Conservation (phyloP, 371 early-diverging fungal genomes). For the Dinochytrium kinnereticum region DNA sequence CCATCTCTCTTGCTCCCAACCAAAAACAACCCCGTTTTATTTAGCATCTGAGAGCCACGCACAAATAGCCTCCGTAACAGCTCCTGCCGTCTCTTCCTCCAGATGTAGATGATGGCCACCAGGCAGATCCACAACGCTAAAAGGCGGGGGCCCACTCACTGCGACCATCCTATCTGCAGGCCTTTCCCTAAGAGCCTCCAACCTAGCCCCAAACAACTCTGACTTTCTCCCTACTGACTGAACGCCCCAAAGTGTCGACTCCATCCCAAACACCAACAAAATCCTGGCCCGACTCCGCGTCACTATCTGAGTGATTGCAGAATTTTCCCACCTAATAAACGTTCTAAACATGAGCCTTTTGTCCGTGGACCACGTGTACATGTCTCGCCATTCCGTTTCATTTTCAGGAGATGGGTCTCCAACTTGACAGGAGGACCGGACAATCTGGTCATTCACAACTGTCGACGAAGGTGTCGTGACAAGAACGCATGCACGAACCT, state of each 20-base stretch:
- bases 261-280: conserved; percentile 33
- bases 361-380: conserved; percentile 40
- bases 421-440: too few species aligned
- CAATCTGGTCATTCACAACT: background rate
- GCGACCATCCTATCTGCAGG: background rate
- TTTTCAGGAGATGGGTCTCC: conserved; percentile 7
- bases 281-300: background rate
- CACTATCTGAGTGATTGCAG: conserved; percentile 20
- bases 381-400: background rate
- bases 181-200: too few species aligned
- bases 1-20: too few species aligned
- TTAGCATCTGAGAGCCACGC: too few species aligned
- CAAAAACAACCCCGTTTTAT: too few species aligned
- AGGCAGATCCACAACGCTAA: background rate
- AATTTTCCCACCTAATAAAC: conserved; percentile 40
- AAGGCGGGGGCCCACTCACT: background rate
- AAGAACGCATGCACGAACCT: background rate
- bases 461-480: background rate
- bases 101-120: conserved; percentile 46
- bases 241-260: conserved; percentile 21
- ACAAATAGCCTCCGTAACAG: conserved; percentile 16
- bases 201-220: background rate
- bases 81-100: conserved; percentile 38
- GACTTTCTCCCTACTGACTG: background rate
- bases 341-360: conserved; percentile 39